Conservation (phyloP, 768 basidiomycete genomes). For the Tephrocybe sp. region DNA sequence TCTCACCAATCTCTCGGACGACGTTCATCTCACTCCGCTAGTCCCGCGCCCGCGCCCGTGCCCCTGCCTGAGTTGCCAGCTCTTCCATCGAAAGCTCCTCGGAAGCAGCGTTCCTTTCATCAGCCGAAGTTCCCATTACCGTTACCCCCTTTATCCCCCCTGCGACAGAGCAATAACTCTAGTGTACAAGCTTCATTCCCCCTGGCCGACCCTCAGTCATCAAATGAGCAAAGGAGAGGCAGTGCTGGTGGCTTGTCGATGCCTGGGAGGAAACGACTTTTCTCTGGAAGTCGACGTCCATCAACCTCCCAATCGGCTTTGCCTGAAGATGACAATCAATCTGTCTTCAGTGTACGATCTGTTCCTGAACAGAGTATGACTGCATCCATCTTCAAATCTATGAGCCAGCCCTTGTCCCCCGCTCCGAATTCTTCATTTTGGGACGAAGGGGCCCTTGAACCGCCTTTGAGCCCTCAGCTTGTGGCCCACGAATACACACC, state of each 20-base stretch:
- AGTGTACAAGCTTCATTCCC: constrained; percentile 24
- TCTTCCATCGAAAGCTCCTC: constrained; percentile 30
- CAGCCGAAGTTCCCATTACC: constrained; percentile 54
- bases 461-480: constrained; percentile 32
- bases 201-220: constrained; percentile 11
- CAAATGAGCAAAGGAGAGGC: constrained; percentile 24
- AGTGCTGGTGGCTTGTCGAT: constrained; percentile 24
- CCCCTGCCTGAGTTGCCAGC: constrained; percentile 26
- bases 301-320: constrained; percentile 44
- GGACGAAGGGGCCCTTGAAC: constrained; percentile 42
- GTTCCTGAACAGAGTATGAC: constrained; percentile 33
- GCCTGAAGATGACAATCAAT: constrained; percentile 52
- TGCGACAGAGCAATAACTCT: constrained; percentile 30
- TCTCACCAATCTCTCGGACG: constrained; percentile 56
- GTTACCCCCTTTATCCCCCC: constrained; percentile 45
- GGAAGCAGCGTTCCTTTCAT: constrained; percentile 65
- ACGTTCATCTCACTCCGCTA: constrained; percentile 23
- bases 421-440: constrained; percentile 37
- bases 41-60: constrained; percentile 24
- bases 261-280: constrained; percentile 52
- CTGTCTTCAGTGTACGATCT: constrained; percentile 50
- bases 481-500: constrained; percentile 47
- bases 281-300: constrained; percentile 52
- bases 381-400: constrained; percentile 20
- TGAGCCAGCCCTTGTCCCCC: constrained; percentile 22